phyloP scores from a whole-genome alignment of 495 filamentous ascomycete species.

The Hyaloscypha variabilis region DNA sequence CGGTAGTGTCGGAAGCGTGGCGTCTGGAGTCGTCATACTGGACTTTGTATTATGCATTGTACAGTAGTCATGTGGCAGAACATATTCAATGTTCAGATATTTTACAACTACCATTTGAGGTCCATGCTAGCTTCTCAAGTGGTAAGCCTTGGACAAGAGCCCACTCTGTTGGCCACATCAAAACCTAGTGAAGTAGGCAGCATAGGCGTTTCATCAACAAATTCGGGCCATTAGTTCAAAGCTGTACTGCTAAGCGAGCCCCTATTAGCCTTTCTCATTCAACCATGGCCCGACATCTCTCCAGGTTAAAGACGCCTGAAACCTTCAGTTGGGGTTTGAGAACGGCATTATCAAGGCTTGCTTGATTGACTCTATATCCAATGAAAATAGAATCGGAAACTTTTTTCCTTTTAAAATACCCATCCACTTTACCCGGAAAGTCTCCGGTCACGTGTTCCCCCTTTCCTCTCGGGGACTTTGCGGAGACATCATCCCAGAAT shows the following conservation, averaged over 20 bases:
- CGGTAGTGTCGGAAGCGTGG: slow-evolving; percentile 1
- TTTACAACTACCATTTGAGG: not conserved
- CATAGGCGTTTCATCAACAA: too few species aligned
- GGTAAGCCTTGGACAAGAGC: too few species aligned
- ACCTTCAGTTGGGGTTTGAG: too few species aligned
- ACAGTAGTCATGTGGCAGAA: not conserved
- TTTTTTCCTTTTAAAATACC: not conserved
- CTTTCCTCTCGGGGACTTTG: not conserved
- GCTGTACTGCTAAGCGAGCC: too few species aligned
- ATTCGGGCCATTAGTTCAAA: too few species aligned
- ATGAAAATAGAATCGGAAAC: not conserved
- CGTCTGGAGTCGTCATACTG: not conserved
- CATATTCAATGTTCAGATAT: not conserved
- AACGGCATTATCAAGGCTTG: too few species aligned
- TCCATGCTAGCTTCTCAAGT: not conserved
- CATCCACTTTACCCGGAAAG: not conserved
- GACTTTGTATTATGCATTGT: not conserved
- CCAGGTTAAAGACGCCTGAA: too few species aligned
- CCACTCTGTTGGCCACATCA: too few species aligned
- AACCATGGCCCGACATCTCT: too few species aligned
- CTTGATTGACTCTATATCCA: not conserved
- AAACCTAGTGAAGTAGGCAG: too few species aligned
- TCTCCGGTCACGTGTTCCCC: not conserved
- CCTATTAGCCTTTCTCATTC: too few species aligned
- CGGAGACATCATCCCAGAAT: not conserved